Evolutionary conservation across 306 rosid genomes (phyloP), one percentile per base, ranked within the genome.

Genomic region (Arachis hypogaea): DNA sequence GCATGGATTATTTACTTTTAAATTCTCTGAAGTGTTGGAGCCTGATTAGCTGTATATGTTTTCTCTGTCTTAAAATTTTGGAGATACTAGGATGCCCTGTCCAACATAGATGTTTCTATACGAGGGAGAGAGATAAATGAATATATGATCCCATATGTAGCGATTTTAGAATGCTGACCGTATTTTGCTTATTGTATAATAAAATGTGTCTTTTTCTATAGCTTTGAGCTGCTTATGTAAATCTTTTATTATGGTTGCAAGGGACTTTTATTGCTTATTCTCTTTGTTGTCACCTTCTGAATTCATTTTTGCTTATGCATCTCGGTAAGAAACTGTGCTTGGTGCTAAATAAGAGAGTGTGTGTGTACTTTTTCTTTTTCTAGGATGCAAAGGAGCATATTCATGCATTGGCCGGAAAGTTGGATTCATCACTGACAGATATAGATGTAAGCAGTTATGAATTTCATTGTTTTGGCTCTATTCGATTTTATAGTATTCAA

Each of bases 301-400:
- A 33, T 77, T 76, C 51, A 38, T 54, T 47, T 51, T 56, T 55
- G 22, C 28, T 68, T 46, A 38, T 22, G 51, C 57, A 60, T 77
- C 66, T 38, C 65, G 22, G 36, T 46, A 68, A 70, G 43, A 22
- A 69, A 51, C 74, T 66, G 30, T 80, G 63, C 52, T 72, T 77
- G 67, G 77, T 78, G 74, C 77, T 85, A 64, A 79, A 71, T 74
- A 43, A 77, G 28, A 22, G 28, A 22, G 28, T 0, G 47, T 61
- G 16, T 33, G 38, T 33, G 38, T 33, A 33, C 22, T 82, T 55
- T 84, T 49, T 84, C 46, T 72, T 80, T 49, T 88, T 82, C 80
- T 85, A 93, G 98, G 98, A 93, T 77, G 98, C 97, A 57, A 93
- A 91, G 88, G 98, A 91, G 81, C 97, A 93, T 83, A 92, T 93